These are phyloP conservation scores for Mortierella sp. DNA, from an alignment of 371 early-diverging fungal species.

Conservation along the genomic window DNA sequence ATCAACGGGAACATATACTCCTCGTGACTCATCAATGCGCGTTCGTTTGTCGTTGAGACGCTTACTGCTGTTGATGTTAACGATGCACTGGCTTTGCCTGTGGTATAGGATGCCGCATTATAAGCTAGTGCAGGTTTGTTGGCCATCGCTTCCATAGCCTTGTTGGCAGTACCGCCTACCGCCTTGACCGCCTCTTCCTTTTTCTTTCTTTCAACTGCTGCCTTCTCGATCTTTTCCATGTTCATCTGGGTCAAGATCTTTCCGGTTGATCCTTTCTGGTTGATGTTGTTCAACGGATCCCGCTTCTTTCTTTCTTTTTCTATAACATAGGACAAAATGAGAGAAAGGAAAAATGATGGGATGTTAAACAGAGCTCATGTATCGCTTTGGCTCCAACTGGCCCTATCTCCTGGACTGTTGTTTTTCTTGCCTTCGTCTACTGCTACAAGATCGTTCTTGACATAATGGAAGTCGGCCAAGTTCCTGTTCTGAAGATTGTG, in stretches of 20 bases:
- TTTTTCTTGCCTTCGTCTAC: slow-evolving; percentile 57
- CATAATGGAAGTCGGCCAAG: slow-evolving; percentile 78
- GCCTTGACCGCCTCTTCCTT: slow-evolving; percentile 30
- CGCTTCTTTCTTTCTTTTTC: slow-evolving; percentile 62
- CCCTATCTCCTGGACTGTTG: no score
- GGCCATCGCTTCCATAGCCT: slow-evolving; percentile 56
- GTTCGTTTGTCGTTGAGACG: slow-evolving; percentile 77
- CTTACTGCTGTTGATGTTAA: slow-evolving; percentile 90
- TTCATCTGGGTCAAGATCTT: slow-evolving; percentile 66
- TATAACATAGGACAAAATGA: slow-evolving; percentile 8
- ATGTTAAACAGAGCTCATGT: background rate
- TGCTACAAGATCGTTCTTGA: slow-evolving; percentile 75
- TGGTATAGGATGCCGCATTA: slow-evolving; percentile 87
- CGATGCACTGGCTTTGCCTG: slow-evolving; percentile 83
- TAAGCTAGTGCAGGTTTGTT: slow-evolving; percentile 65
- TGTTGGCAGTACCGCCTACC: slow-evolving; percentile 28
- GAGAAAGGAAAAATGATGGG: background rate
- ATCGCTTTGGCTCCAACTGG: no score
- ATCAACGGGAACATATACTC: slow-evolving; percentile 88
- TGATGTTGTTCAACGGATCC: slow-evolving; percentile 72
- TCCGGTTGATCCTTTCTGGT: slow-evolving; percentile 71
- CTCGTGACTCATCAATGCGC: slow-evolving; percentile 79
- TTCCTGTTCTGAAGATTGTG: slow-evolving; percentile 79
- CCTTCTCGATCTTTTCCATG: slow-evolving; percentile 57
- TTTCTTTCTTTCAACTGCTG: slow-evolving; percentile 47